Evolutionary conservation across 2,329 filamentous ascomycete genomes (phyloP), one percentile per base, ranked within the genome.

Genomic region (Penicillium sp.): DNA sequence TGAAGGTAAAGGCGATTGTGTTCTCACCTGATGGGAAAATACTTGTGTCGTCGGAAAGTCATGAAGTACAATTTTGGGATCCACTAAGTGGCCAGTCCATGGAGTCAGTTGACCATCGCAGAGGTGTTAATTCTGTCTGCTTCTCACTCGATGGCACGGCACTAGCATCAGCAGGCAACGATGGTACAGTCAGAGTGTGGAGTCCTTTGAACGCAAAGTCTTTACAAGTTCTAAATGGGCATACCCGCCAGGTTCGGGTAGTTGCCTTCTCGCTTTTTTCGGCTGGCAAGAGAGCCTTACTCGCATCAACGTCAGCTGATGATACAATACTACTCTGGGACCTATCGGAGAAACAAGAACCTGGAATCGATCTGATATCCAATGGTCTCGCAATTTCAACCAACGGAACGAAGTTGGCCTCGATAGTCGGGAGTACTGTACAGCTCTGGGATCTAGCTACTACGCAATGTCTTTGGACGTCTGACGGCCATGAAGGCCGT

Each of bases 111-210:
- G 4, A 21, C 21, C 21, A 21, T 21, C 21, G 21, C n/a, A n/a
- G n/a, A n/a, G n/a, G n/a, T n/a, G n/a, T n/a, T n/a, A n/a, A n/a
- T n/a, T n/a, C n/a, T n/a, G n/a, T n/a, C n/a, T n/a, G n/a, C n/a
- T n/a, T 38, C 35, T 38, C 35, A 13, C 35, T 7, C 4, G 35
- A 38, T 13, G 35, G 6, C 5, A 38, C 9, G 9, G 11, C 15
- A 11, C 15, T 38, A 38, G 35, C 35, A 38, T 9, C 35, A 13
- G 35, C 9, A 4, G 9, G 35, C 8, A 11, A 3, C 5, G 35
- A 13, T 3, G 15, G 15, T 38, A 38, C 8, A 7, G 35, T 66
- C 3, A 53, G 51, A 35, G 57, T 68, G n/a, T 68, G 65, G 66
- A 51, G 30, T 19, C 21, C 52, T 11, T 17, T 26, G 7, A 29